Evolutionary conservation across 2,329 filamentous ascomycete genomes (phyloP), one percentile per base, ranked within the genome.

Genomic region (Fusarium virguliforme): DNA sequence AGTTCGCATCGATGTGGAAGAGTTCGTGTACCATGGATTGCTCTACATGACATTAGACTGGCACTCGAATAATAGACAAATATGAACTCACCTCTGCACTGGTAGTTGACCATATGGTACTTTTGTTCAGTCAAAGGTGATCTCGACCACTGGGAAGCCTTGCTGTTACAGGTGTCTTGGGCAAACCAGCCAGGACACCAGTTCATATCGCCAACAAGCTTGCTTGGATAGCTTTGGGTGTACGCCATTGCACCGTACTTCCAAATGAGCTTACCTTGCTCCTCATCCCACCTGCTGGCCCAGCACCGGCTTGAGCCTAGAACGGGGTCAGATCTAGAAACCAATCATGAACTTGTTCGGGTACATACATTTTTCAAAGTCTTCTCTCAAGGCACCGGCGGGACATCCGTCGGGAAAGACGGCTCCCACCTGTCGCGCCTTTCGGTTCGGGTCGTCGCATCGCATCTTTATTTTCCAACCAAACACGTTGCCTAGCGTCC

Each of bases 11-110:
- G 24, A 50, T 12, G 13, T 50, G 15, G 26, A 50, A 50, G 10
- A 50, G 26, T 30, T 50, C 43, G 43, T 50, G 43, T 10, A 50
- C 43, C 43, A 50, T 50, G 24, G 43, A 12, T 30, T 50, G 43
- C 22, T 50, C 43, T 50, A 26, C n/a, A 50, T 5, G 30, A 37
- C 13, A 15, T 50, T 13, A 50, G 43, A 48, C 43, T 18, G 24
- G 22, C n/a, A 30, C 43, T n/a, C 18, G 18, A 18, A 9, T 24
- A 22, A 48, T 48, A 22, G 43, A 41, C 38, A n/a, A n/a, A n/a
- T 24, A 41, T 41, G 22, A n/a, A 50, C 43, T 28, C 30, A n/a
- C 43, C 43, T n/a, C 43, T 50, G 43, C 43, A 50, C 24, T 50
- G 43, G 43, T 50, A 50, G 43, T 50, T 50, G 43, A 30, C 15